Conservation (phyloP, 306 rosid genomes). For the Cucurbita maxima region DNA sequence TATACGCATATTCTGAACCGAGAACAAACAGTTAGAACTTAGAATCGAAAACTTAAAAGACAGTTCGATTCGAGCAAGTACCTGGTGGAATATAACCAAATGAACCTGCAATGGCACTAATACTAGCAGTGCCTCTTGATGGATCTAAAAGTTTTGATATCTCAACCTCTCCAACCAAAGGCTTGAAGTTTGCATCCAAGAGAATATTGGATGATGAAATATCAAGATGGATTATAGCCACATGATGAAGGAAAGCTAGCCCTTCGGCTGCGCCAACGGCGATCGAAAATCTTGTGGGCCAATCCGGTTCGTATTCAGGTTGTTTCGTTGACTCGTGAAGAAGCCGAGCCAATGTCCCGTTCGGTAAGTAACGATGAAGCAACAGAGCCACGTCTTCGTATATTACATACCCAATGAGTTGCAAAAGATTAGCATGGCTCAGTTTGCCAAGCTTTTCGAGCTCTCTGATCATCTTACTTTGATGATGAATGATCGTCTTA, state of each 20-base stretch:
- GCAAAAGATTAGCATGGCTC: constrained; percentile 70
- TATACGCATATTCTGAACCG: constrained; percentile 84
- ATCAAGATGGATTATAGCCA: constrained; percentile 91
- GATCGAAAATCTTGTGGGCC: constrained; percentile 72
- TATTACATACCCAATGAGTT: constrained; percentile 84
- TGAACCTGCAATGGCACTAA: constrained; percentile 97
- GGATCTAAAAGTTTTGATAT: constrained; percentile 94
- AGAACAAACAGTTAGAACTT: constrained; percentile 1
- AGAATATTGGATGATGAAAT: constrained; percentile 84
- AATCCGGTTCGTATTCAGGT: constrained; percentile 79
- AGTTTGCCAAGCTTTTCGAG: constrained; percentile 89
- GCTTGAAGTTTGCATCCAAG: constrained; percentile 66
- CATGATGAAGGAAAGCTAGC: constrained; percentile 82
- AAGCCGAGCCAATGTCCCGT: constrained; percentile 80
- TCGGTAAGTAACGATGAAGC: constrained; percentile 68
- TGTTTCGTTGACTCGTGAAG: constrained; percentile 66
- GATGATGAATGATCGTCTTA: constrained; percentile 88
- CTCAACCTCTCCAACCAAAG: constrained; percentile 88
- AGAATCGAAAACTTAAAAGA: neutral
- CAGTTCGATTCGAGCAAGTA: constrained; percentile 2
- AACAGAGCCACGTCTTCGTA: constrained; percentile 91
- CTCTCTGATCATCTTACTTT: constrained; percentile 91
- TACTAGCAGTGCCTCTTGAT: constrained; percentile 89
- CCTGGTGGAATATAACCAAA: constrained; percentile 99
- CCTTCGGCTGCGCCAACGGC: constrained; percentile 96